Base-by-base conservation (phyloP, 331 rosid genomes). In the Malus hybrid region DNA sequence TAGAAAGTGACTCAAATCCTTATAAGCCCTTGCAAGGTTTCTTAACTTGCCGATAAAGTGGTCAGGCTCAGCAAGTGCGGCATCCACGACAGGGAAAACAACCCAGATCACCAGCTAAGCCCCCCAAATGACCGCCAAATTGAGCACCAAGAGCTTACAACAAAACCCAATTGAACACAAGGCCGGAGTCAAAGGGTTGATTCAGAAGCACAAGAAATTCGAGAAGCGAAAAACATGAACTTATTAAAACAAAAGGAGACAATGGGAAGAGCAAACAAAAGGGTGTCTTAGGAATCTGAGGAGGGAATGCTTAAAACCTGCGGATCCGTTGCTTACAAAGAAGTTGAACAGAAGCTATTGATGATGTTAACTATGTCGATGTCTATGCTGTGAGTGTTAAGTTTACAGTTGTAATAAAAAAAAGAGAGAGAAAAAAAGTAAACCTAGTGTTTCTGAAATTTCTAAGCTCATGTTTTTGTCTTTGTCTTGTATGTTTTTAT, bases 281-380 rank as follows among this genome's bases (percentile, higher is more conserved):
- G 46, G 80, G 81, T 22, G 65, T 76, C 65, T 66, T 4, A 73
- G 74, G 56, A 75, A 20, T 0, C 10, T 15, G 32, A 22, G 66
- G n/a, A 6, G n/a, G 24, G 33, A 68, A 34, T 66, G 33, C 69
- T 71, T 7, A 68, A 56, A 59, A 34, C 74, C 55, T 46, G 48
- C 42, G 73, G 54, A 32, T 33, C 32, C 88, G 91, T 83, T 90
- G 85, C 61, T 81, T 78, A 75, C 91, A 5, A 90, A 76, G 86
- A 57, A 42, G 74, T 76, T 13, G 4, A 82, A 65, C 86, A 14
- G 48, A 42, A 42, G 14, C 0, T 1, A 10, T 42, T 74, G 71
- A 9, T 60, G 76, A 74, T 55, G 69, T 27, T 19, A 10, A 67
- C 62, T 79, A 84, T 71, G 86, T 57, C 80, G 76, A 70, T 71